Evolutionary conservation across 1,284 basidiomycete genomes (phyloP).

Genomic region (Malassezia cuniculi): DNA sequence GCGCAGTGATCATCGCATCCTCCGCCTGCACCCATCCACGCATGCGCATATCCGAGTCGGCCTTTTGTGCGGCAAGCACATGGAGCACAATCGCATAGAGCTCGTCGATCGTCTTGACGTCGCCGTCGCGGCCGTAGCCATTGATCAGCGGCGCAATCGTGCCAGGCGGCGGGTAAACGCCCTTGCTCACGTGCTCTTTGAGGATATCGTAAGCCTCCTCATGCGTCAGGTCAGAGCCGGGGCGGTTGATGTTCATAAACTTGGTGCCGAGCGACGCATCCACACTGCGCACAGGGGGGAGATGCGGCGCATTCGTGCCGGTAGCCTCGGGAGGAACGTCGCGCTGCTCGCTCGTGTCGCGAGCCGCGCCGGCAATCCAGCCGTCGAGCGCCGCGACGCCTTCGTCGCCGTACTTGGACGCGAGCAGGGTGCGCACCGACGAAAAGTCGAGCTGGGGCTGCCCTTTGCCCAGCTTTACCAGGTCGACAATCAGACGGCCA

Average conservation of each 20-base stretch:
- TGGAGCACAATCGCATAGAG: constrained; percentile 48
- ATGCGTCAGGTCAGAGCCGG: constrained; percentile 14
- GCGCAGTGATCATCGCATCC: constrained; percentile 35
- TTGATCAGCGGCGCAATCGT: constrained; percentile 27
- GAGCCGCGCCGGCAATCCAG: constrained; percentile 1
- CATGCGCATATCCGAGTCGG: constrained; percentile 41
- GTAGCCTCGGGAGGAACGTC: too few relatives aligned
- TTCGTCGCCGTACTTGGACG: constrained; percentile 5
- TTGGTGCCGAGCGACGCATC: neutral
- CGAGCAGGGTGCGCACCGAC: neutral
- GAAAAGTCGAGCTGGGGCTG: constrained; percentile 1
- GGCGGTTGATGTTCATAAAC: constrained; percentile 3
- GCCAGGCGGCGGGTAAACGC: constrained; percentile 14
- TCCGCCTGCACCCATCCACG: constrained; percentile 45
- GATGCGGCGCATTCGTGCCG: neutral
- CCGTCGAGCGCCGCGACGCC: neutral
- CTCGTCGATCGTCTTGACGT: constrained; percentile 49
- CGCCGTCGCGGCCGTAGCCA: constrained; percentile 48
- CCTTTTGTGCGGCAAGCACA: constrained; percentile 20
- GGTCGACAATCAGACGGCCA: constrained; percentile 9
- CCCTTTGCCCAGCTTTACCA: neutral
- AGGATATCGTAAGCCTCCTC: constrained; percentile 2
- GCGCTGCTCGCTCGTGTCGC: neutral
- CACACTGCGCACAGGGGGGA: constrained; percentile 4
- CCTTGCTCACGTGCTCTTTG: neutral